Evolutionary conservation across 768 basidiomycete species (phyloP).

Genomic region (Lyophyllum atratum): DNA sequence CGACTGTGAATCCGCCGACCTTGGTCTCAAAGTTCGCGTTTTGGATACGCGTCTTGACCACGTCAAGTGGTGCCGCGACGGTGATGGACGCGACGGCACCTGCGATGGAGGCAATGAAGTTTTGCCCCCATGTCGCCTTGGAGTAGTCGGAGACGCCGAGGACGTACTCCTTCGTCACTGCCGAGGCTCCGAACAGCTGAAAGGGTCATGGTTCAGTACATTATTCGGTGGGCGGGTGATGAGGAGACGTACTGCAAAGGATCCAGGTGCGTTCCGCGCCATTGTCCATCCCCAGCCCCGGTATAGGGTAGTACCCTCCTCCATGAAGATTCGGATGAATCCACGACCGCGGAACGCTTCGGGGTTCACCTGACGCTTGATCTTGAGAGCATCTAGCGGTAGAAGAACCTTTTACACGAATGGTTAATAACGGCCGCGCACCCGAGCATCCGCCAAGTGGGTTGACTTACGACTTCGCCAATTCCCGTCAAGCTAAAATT

Average conservation of each 20-base stretch:
- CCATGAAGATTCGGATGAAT: slow-evolving; percentile 83
- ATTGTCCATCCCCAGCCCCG: slow-evolving; percentile 99
- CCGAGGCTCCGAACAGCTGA: slow-evolving; percentile 96
- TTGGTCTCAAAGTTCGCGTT: slow-evolving; percentile 96
- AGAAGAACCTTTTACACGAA: slow-evolving; percentile 67
- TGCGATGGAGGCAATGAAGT: slow-evolving; percentile 93
- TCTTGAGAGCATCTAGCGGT: slow-evolving; percentile 95
- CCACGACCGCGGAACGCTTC: slow-evolving; percentile 97
- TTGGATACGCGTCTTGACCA: slow-evolving; percentile 96
- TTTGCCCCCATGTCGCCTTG: slow-evolving; percentile 95
- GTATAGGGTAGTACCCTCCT: slow-evolving; percentile 92
- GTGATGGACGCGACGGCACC: slow-evolving; percentile 96
- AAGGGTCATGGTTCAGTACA: neutral
- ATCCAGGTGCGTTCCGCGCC: slow-evolving; percentile 95
- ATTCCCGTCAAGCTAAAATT: slow-evolving; percentile 71
- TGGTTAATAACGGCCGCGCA: neutral
- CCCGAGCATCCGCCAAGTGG: neutral
- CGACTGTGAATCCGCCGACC: slow-evolving; percentile 75
- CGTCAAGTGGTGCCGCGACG: slow-evolving; percentile 93
- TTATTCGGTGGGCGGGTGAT: neutral
- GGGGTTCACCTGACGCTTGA: slow-evolving; percentile 97
- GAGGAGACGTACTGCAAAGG: slow-evolving; percentile 74
- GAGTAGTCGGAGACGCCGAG: slow-evolving; percentile 90
- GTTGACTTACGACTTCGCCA: slow-evolving; percentile 90
- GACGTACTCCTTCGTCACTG: slow-evolving; percentile 90